Evolutionary conservation across 73 alveolate species (phyloP).

Genomic region (Paramecium primaurelia): DNA sequence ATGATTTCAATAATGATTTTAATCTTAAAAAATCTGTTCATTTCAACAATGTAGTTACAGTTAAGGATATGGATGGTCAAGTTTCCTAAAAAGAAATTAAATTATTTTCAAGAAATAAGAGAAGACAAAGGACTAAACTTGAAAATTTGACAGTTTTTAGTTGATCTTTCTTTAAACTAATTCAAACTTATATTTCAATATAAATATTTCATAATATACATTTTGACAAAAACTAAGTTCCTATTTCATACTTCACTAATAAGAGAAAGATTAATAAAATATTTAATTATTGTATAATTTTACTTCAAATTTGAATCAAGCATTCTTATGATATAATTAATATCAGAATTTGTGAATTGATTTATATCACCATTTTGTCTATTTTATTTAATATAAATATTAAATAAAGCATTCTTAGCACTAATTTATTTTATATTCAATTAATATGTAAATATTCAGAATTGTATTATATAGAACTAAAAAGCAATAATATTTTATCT

Average conservation of each 20-base stretch:
- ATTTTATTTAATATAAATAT: too few species aligned
- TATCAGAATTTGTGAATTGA: neutral
- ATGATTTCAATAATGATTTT: neutral
- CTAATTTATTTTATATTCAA: too few species aligned
- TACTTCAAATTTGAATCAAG: neutral
- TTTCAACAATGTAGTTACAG: constrained; percentile 2
- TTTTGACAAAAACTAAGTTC: neutral
- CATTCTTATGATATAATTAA: too few species aligned
- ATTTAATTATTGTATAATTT: too few species aligned
- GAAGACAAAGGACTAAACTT: neutral
- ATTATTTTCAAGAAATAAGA: neutral
- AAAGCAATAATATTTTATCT: too few species aligned
- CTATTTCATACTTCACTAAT: neutral
- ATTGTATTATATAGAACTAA: too few species aligned
- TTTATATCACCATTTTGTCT: too few species aligned
- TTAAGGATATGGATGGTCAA: neutral
- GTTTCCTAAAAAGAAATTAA: neutral
- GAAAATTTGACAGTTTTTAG: neutral
- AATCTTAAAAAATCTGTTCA: neutral
- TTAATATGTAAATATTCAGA: too few species aligned
- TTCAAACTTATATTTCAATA: neutral
- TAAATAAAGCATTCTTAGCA: too few species aligned
- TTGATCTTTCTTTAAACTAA: neutral
- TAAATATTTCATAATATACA: neutral
- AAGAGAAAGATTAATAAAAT: neutral